Conservation (phyloP, 2,329 filamentous ascomycete genomes). For the Fusarium sp. region DNA sequence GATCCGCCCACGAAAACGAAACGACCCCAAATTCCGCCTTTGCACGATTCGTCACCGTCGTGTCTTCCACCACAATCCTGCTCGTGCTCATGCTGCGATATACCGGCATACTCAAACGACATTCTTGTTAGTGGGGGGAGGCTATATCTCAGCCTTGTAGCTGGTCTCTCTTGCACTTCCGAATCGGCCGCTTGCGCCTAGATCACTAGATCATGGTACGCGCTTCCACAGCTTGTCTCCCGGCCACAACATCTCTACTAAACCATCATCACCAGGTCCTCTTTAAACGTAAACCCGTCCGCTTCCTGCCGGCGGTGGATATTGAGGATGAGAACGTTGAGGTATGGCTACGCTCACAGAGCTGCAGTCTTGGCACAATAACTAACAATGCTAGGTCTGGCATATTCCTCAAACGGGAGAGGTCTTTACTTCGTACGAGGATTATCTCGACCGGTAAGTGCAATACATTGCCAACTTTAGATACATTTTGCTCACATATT, state of each 20-base stretch:
- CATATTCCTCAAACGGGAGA: constrained; percentile 91
- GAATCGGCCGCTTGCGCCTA: constrained; percentile 37
- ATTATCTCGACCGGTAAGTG: constrained; percentile 83
- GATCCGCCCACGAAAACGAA: constrained; percentile 34
- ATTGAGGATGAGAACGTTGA: constrained; percentile 86
- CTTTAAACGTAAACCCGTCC: constrained; percentile 95
- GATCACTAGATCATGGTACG: constrained; percentile 44
- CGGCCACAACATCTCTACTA: constrained; percentile 19
- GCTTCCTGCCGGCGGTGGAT: constrained; percentile 78
- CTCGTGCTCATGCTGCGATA: constrained; percentile 42
- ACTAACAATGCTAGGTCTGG: constrained; percentile 77
- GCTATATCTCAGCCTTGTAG: constrained; percentile 48
- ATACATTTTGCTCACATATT: constrained; percentile 31
- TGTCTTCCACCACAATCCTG: constrained; percentile 21
- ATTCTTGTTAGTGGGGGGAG: constrained; percentile 50
- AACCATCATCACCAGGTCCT: constrained; percentile 74
- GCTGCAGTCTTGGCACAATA: constrained; percentile 14
- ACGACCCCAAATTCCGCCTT: constrained; percentile 30
- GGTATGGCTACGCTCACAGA: constrained; percentile 64
- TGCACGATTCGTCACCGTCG: constrained; percentile 28
- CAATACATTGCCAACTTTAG: constrained; percentile 24
- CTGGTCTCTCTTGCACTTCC: constrained; percentile 34
- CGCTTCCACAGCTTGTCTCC: constrained; percentile 1
- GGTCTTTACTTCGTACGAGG: constrained; percentile 89
- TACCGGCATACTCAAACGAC: constrained; percentile 24